Percentiles rank a stretch among this genome's conserved stretches.
These are phyloP conservation scores for Hemileia vastatrix DNA, from an alignment of 1,284 basidiomycete species.

Conservation along the genomic window DNA sequence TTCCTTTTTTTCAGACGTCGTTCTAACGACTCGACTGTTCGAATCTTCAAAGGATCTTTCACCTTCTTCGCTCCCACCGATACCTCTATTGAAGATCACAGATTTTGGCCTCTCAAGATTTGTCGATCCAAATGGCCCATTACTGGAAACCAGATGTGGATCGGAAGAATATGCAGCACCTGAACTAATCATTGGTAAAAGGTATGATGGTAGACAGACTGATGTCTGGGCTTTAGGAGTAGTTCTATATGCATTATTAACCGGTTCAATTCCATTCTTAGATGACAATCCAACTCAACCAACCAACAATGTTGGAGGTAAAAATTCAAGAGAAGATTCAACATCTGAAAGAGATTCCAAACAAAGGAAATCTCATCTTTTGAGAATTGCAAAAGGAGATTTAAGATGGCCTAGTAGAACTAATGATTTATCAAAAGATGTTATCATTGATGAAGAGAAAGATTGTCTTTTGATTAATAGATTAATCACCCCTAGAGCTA, in stretches of 20 bases:
- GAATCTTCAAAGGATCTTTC: too few relatives aligned
- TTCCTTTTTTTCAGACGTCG: constrained; percentile 42
- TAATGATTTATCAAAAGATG: too few relatives aligned
- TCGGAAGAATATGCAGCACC: constrained; percentile 85
- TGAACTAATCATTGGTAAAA: constrained; percentile 66
- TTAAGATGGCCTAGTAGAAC: constrained; percentile 42
- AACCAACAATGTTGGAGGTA: neutral
- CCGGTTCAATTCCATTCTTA: constrained; percentile 51
- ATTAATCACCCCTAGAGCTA: too few relatives aligned
- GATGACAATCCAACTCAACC: constrained; percentile 22
- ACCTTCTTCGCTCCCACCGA: constrained; percentile 44
- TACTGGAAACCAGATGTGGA: constrained; percentile 72
- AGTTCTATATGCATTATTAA: constrained; percentile 64
- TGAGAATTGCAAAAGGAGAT: constrained; percentile 43
- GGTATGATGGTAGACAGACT: constrained; percentile 74
- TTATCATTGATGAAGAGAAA: too few relatives aligned
- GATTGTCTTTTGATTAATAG: too few relatives aligned
- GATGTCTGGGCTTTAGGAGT: constrained; percentile 83
- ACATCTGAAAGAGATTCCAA: neutral
- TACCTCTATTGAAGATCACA: constrained; percentile 65
- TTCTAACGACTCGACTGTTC: constrained; percentile 34
- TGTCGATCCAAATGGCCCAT: constrained; percentile 59
- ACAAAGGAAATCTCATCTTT: neutral
- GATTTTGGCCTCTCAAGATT: constrained; percentile 85
- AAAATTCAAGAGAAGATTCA: neutral